phyloP scores from a whole-genome alignment of 1,284 basidiomycete species.

The Sporisorium graminicola region DNA sequence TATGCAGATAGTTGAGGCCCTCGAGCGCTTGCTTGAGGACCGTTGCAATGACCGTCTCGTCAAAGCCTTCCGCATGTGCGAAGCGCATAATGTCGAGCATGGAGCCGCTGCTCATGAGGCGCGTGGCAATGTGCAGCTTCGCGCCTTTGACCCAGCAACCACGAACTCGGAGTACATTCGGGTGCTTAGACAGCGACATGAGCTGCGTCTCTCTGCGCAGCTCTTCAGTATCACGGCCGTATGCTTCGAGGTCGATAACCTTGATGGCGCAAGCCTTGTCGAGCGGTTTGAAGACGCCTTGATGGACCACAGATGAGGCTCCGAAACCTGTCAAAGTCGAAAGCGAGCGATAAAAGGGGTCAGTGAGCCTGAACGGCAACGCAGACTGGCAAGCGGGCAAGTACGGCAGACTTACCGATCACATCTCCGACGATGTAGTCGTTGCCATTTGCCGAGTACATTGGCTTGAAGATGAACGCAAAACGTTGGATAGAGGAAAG shows the following conservation, averaged over 20 bases:
- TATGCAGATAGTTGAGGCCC: slow-evolving; percentile 87
- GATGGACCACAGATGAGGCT: slow-evolving; percentile 86
- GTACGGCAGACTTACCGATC: slow-evolving; percentile 44
- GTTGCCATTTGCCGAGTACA: slow-evolving; percentile 47
- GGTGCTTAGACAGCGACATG: slow-evolving; percentile 93
- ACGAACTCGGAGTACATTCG: slow-evolving; percentile 88
- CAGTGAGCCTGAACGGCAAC: background rate
- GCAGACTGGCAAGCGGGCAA: background rate
- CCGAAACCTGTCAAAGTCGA: slow-evolving; percentile 77
- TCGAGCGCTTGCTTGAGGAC: slow-evolving; percentile 84
- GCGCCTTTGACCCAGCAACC: slow-evolving; percentile 87
- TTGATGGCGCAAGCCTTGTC: slow-evolving; percentile 80
- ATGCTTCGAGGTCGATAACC: slow-evolving; percentile 86
- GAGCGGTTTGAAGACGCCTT: slow-evolving; percentile 77
- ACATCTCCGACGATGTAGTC: slow-evolving; percentile 63
- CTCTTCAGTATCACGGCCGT: slow-evolving; percentile 62
- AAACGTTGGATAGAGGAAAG: background rate
- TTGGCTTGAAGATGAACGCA: slow-evolving; percentile 19
- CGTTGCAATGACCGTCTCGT: slow-evolving; percentile 85
- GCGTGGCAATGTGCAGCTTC: slow-evolving; percentile 85
- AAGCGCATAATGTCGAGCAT: slow-evolving; percentile 87
- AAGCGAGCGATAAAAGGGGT: background rate
- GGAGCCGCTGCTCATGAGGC: slow-evolving; percentile 88
- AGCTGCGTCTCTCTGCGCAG: slow-evolving; percentile 86
- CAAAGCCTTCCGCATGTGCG: slow-evolving; percentile 85